phyloP scores from a whole-genome alignment of 345 rosid species.

The Theobroma cacao region DNA sequence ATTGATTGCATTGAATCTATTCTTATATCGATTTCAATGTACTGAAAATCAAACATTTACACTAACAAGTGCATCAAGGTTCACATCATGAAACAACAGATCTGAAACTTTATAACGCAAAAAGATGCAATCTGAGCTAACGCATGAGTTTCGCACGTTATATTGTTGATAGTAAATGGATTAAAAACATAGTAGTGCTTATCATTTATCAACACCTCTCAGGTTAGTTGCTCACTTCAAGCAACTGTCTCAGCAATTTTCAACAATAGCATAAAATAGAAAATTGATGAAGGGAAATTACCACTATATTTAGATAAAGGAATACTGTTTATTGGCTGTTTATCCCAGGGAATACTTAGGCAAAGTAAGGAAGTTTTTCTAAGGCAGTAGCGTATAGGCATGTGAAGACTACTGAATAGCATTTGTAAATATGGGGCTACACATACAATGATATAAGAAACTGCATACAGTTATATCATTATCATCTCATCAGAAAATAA shows the following conservation, averaged over 20 bases:
- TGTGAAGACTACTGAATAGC: background rate
- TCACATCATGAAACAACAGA: constrained; percentile 5
- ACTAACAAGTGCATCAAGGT: background rate
- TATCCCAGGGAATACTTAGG: background rate
- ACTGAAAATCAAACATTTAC: background rate
- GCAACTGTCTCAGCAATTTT: background rate
- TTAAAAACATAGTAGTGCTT: background rate
- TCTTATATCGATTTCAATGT: constrained; percentile 12
- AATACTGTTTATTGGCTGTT: background rate
- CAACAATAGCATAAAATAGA: background rate
- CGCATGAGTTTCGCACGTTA: background rate
- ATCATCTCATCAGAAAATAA: background rate
- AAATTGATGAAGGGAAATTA: background rate
- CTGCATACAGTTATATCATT: background rate
- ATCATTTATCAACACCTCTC: background rate
- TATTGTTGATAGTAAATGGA: background rate
- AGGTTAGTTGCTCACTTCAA: background rate
- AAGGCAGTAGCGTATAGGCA: background rate
- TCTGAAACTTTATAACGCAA: background rate
- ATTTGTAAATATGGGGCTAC: background rate
- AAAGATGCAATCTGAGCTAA: background rate
- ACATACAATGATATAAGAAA: background rate
- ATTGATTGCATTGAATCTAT: constrained; percentile 16
- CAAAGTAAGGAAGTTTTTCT: background rate
- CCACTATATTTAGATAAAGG: background rate